Evolutionary conservation across 108 stramenopile genomes (phyloP).

Genomic region (Aurantiochytrium sp.): DNA sequence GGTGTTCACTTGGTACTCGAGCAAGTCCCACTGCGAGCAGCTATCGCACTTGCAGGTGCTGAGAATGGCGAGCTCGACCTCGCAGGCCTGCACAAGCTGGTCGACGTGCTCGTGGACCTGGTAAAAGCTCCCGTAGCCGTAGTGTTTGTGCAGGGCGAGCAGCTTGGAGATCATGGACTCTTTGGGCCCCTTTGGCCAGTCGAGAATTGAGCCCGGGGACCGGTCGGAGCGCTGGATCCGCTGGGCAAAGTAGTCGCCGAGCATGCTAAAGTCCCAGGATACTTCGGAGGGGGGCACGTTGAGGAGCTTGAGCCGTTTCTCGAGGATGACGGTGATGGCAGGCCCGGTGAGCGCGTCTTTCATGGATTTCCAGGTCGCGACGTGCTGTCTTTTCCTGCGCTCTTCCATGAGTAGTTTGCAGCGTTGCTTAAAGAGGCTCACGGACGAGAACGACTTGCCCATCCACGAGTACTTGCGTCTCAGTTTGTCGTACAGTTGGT

Average conservation of each 20-base stretch:
- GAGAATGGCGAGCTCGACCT: constrained; percentile 19
- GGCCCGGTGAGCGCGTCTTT: background rate
- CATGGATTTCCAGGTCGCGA: background rate
- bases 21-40: background rate
- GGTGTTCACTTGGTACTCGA: background rate
- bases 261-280: background rate
- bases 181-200: background rate
- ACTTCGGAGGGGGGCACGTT: background rate
- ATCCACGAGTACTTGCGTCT: background rate
- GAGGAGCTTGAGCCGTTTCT: background rate
- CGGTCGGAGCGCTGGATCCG: background rate
- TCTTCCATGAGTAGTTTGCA: background rate
- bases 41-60: background rate
- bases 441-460: background rate
- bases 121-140: background rate
- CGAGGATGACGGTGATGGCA: background rate
- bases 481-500: background rate
- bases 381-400: background rate
- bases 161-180: background rate
- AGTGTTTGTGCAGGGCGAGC: background rate
- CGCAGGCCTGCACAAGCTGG: constrained; percentile 7
- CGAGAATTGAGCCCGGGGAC: background rate
- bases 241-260: constrained; percentile 3
- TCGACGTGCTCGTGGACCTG: background rate
- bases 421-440: background rate